Base-by-base conservation (phyloP, 805 yeast species). In the Sugiyamaella americana region DNA sequence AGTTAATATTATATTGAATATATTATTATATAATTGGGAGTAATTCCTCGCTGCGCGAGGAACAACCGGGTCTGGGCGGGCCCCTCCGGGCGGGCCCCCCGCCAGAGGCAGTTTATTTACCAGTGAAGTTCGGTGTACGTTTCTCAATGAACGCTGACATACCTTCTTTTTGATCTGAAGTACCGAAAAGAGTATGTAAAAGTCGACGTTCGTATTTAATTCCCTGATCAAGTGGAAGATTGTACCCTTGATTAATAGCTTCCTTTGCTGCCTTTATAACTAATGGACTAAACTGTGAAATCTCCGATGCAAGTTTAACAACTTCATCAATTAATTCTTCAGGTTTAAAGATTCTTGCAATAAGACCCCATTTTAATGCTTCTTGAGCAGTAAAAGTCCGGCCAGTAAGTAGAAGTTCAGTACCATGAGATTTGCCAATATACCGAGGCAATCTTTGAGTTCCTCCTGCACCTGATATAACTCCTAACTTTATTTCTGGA, bases 381-480 rank as follows among this genome's bases (percentile, higher is more conserved):
- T 74, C 66, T 42, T 60, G 58, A 5, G 74, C 79, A 11, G 62
- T 43, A 58, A 75, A 66, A 32, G 57, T 66, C 22, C 65, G 64
- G 34, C 80, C 79, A 5, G 79, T 74, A 29, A 75, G 64, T 30
- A 73, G 66, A 16, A 63, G 53, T 50, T 75, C 79, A 71, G 72
- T 70, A 13, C 80, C 78, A 32, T 65, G 62, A 8, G 75, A 63
- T 58, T 74, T 73, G n/a, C 80, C 80, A 51, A 75, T 64, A 13
- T 74, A 69, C 30, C 69, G 61, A 19, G 72, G 63, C 37, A 75
- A 65, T 19, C 80, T 64, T 58, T 76, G 79, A 1, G 79, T 73
- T 16, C 79, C 80, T n/a, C 80, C 80, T 8, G 77, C 68, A 2
- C 68, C 77, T 22, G 78, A 77, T 37, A 73, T 65, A 17, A 74